Percentiles rank a stretch among this genome's conserved stretches.
Evolutionary conservation across 2,329 filamentous ascomycete genomes (phyloP).

Genomic region (Juglanconis sp.): DNA sequence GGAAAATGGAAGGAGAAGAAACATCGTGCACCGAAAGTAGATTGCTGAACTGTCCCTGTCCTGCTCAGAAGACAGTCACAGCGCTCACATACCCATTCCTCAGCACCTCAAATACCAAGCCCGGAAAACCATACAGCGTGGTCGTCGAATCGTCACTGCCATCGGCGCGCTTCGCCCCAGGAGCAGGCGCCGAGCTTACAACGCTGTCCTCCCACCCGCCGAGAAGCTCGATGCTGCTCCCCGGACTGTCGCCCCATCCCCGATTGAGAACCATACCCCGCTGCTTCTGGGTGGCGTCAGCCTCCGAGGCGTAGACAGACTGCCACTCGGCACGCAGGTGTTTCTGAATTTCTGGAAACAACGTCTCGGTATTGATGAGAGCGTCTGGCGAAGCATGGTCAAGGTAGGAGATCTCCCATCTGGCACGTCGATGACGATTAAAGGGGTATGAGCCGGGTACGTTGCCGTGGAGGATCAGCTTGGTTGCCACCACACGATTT

Average conservation of each 20-base stretch:
- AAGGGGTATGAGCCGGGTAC: constrained; percentile 95
- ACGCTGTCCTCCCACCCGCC: constrained; percentile 81
- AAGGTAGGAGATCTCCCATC: constrained; percentile 74
- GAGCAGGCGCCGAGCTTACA: constrained; percentile 40
- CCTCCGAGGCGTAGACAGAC: constrained; percentile 56
- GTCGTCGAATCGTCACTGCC: constrained; percentile 62
- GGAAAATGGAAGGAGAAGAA: too few species aligned
- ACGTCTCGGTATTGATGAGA: constrained; percentile 70
- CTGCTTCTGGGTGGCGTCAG: constrained; percentile 50
- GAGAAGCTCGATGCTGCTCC: constrained; percentile 81
- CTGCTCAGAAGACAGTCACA: constrained; percentile 75
- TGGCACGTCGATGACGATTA: constrained; percentile 84
- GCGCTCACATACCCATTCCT: constrained; percentile 89
- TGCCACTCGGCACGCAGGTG: constrained; percentile 69
- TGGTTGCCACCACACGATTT: constrained; percentile 78
- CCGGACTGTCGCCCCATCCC: constrained; percentile 87
- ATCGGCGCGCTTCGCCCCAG: constrained; percentile 50
- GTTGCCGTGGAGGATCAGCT: constrained; percentile 91
- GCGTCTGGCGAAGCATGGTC: constrained; percentile 39
- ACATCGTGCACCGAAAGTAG: not conserved
- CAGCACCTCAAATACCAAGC: constrained; percentile 90
- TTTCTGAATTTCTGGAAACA: constrained; percentile 70
- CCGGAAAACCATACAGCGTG: constrained; percentile 89
- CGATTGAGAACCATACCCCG: constrained; percentile 85
- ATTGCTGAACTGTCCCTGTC: not conserved